A percentile compares a stretch with the other conserved stretches of the same genome.
Conservation (phyloP, 78 protist genomes). For the Anaeramoeba flamelloides region DNA sequence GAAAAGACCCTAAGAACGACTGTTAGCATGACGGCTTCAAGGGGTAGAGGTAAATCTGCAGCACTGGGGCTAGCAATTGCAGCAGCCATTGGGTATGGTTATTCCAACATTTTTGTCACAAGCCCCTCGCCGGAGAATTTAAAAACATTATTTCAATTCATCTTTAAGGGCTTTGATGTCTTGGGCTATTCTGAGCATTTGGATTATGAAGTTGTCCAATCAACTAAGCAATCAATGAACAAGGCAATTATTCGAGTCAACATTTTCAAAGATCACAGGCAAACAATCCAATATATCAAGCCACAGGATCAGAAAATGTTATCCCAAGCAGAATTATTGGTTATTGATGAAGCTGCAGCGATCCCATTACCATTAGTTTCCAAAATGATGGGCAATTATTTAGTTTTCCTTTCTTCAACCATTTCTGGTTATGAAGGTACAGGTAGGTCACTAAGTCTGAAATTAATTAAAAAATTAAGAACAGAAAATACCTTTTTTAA, state of each 20-base stretch:
- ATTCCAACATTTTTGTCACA: slow-evolving; percentile 86
- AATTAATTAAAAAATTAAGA: slow-evolving; percentile 79
- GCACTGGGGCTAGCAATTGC: slow-evolving; percentile 85
- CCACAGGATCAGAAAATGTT: slow-evolving; percentile 56
- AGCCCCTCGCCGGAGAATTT: slow-evolving; percentile 93
- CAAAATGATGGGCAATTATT: slow-evolving; percentile 54
- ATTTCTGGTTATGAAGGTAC: slow-evolving; percentile 93
- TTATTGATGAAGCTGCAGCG: slow-evolving; percentile 99
- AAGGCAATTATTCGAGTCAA: slow-evolving; percentile 67
- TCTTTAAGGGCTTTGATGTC: slow-evolving; percentile 70
- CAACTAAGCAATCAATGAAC: slow-evolving; percentile 65
- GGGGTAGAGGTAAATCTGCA: slow-evolving; percentile 98
- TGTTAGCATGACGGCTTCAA: slow-evolving; percentile 82
- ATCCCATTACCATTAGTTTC: slow-evolving; percentile 89
- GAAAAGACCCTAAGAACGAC: slow-evolving; percentile 76
- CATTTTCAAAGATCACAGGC: slow-evolving; percentile 78
- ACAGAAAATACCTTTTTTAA: neutral
- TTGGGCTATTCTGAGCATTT: slow-evolving; percentile 70
- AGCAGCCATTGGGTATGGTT: slow-evolving; percentile 78
- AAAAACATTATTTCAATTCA: slow-evolving; percentile 81
- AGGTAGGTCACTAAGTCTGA: slow-evolving; percentile 92
- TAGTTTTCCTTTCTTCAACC: slow-evolving; percentile 79
- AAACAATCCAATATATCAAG: slow-evolving; percentile 70
- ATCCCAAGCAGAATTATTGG: slow-evolving; percentile 59
- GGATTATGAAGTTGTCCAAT: slow-evolving; percentile 72